Conservation (phyloP, 2,329 filamentous ascomycete genomes). For the Parascedosporium putredinis region DNA sequence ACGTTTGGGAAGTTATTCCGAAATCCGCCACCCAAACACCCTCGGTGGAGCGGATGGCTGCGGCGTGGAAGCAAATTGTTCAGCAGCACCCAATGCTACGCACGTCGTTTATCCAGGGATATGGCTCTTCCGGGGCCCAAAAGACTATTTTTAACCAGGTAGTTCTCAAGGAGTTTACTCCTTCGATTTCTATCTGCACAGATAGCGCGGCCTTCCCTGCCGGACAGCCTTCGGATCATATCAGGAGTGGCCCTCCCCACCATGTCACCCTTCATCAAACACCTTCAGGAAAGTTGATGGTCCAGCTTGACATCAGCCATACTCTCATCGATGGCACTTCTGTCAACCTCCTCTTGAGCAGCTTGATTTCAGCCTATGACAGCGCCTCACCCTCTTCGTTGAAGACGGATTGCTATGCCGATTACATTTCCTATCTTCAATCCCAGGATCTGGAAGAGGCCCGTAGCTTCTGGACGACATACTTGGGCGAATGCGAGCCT, state of each 20-base stretch:
- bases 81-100: constrained; percentile 15
- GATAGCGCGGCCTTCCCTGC: neutral
- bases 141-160: constrained; percentile 13
- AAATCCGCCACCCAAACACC: constrained; percentile 10
- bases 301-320: constrained; percentile 25
- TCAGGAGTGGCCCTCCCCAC: neutral
- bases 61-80: constrained; percentile 15
- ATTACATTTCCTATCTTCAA: constrained; percentile 14
- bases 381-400: constrained; percentile 2
- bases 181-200: constrained; percentile 15
- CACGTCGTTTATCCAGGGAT: constrained; percentile 13
- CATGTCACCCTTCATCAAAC: constrained; percentile 16
- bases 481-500: constrained; percentile 17
- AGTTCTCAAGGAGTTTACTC: constrained; percentile 26
- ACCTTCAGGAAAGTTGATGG: constrained; percentile 10
- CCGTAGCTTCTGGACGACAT: constrained; percentile 17
- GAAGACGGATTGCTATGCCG: constrained; percentile 11
- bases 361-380: constrained; percentile 18
- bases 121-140: constrained; percentile 21
- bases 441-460: constrained; percentile 13
- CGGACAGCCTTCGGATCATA: neutral
- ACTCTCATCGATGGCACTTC: constrained; percentile 24
- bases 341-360: constrained; percentile 18
- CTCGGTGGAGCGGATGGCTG: constrained; percentile 7
- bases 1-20: constrained; percentile 28